These are phyloP conservation scores for Talaromyces pinophilus DNA, from an alignment of 2,329 filamentous ascomycete genomes.

Conservation along the genomic window DNA sequence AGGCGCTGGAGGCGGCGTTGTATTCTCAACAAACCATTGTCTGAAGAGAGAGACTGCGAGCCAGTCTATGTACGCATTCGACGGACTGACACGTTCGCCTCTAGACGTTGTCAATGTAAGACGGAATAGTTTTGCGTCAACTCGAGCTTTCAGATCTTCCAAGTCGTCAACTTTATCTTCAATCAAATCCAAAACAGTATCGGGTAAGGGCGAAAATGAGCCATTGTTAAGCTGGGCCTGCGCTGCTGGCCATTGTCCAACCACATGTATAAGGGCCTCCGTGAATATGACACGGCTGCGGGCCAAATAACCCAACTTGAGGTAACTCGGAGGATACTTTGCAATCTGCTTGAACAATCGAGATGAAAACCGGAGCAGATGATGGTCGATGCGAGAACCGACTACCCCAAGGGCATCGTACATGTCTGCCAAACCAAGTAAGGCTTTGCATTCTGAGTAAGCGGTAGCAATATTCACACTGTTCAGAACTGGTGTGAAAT, in stretches of 20 bases:
- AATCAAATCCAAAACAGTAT: conserved; percentile 79
- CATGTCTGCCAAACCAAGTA: conserved; percentile 86
- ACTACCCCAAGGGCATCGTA: conserved; percentile 89
- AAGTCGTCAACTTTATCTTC: conserved; percentile 94
- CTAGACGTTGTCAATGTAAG: conserved; percentile 74
- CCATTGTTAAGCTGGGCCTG: conserved; percentile 70
- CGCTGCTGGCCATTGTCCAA: conserved; percentile 87
- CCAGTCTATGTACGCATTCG: conserved; percentile 84
- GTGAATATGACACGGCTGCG: conserved; percentile 80
- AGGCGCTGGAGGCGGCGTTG: conserved; percentile 66
- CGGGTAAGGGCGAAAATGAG: conserved; percentile 61
- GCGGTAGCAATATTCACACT: conserved; percentile 86
- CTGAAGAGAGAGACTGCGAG: conserved; percentile 82
- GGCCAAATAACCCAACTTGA: conserved; percentile 84
- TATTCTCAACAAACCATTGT: conserved; percentile 91
- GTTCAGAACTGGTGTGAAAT: conserved; percentile 80
- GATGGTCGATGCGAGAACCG: conserved; percentile 87
- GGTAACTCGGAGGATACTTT: conserved; percentile 90
- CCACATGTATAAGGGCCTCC: conserved; percentile 88
- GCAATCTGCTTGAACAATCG: conserved; percentile 94
- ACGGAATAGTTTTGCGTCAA: conserved; percentile 80
- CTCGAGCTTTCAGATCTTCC: conserved; percentile 74
- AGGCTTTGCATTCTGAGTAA: conserved; percentile 89
- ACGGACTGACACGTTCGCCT: conserved; percentile 79
- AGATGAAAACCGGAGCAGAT: conserved; percentile 86